These are phyloP conservation scores for Cyclotella sp. DNA, from an alignment of 108 stramenopile genomes.

Conservation along the genomic window DNA sequence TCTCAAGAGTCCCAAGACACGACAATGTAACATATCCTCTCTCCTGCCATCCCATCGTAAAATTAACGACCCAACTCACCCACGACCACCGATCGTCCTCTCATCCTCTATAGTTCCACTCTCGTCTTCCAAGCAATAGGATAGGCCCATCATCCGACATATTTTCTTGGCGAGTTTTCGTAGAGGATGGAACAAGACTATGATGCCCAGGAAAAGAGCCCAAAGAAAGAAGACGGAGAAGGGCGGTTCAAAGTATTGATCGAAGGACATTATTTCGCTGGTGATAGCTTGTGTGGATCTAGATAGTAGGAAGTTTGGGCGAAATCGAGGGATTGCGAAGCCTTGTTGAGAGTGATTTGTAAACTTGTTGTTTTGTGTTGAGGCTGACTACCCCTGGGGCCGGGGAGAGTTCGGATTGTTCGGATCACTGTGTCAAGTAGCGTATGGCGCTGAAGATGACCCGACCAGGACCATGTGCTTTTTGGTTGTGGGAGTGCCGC, in stretches of 20 bases:
- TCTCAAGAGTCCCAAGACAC: no score
- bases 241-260: slow-evolving; percentile 11
- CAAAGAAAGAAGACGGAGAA: slow-evolving; percentile 48
- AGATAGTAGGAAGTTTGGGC: not conserved
- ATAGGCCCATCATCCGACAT: not conserved
- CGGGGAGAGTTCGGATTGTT: no score
- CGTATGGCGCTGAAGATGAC: no score
- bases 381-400: no score
- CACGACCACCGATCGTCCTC: not conserved
- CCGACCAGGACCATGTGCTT: no score
- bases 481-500: no score
- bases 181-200: slow-evolving; percentile 66
- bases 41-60: not conserved
- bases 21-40: no score
- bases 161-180: not conserved
- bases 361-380: no score
- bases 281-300: not conserved
- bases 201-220: slow-evolving; percentile 52
- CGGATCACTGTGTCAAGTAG: no score
- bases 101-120: not conserved
- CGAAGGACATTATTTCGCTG: not conserved
- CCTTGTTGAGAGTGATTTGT: not conserved
- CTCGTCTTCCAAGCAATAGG: not conserved
- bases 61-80: not conserved
- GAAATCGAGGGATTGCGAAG: not conserved